A percentile compares a stretch with the other conserved stretches of the same genome.
These are phyloP conservation scores for Sarocladiaceae sp. DNA, from an alignment of 2,329 filamentous ascomycete species.

Conservation along the genomic window DNA sequence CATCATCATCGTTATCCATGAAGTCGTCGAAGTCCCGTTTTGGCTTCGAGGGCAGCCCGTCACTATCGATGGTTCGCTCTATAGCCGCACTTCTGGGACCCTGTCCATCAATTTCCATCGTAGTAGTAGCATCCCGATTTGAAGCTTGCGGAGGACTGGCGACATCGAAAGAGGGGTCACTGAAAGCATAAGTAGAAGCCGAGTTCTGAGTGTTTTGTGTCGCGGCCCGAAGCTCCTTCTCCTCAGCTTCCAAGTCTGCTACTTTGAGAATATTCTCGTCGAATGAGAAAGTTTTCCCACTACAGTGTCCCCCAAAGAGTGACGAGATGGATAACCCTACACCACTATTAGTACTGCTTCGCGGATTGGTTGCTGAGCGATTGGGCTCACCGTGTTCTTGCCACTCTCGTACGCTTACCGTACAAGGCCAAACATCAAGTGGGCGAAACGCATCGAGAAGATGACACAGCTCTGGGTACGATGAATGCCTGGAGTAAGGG, in stretches of 20 bases:
- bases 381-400: conserved; percentile 35
- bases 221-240: not conserved
- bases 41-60: not conserved
- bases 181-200: not conserved
- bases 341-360: not conserved
- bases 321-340: conserved; percentile 54
- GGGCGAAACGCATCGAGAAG: conserved; percentile 67
- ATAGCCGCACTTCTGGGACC: not conserved
- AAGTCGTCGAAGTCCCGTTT: conserved; percentile 19
- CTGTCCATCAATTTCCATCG: too few species aligned
- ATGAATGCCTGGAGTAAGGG: conserved; percentile 87
- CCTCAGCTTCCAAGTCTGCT: not conserved
- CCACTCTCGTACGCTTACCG: conserved; percentile 63
- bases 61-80: not conserved
- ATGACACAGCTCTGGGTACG: conserved; percentile 71
- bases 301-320: conserved; percentile 70
- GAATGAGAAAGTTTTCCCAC: conserved; percentile 55
- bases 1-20: conserved; percentile 1
- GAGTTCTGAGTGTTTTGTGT: not conserved
- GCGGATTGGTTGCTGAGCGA: conserved; percentile 1
- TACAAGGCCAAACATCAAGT: conserved; percentile 78
- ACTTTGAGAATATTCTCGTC: conserved; percentile 36
- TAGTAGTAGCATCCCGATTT: too few species aligned
- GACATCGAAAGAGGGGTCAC: not conserved
- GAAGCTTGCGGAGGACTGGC: too few species aligned